A percentile compares a stretch with the other conserved stretches of the same genome.
phyloP scores from a whole-genome alignment of 176 grass and related monocot species.

The Cenchrus americanus region DNA sequence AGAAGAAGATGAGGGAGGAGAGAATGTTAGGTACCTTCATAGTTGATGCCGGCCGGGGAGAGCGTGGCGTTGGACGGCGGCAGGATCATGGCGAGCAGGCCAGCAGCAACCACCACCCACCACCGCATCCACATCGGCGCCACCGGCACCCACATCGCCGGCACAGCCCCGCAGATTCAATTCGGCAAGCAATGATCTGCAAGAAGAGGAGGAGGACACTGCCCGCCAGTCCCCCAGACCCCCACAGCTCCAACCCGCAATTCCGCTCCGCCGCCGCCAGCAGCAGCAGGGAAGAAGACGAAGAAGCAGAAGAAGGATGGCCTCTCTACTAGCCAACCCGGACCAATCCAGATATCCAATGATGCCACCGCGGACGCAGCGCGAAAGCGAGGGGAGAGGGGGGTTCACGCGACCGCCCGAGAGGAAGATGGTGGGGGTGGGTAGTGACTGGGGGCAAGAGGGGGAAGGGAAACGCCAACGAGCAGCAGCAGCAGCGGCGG shows the following conservation, averaged over 20 bases:
- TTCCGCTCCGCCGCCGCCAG: constrained; percentile 25
- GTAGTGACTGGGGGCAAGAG: neutral
- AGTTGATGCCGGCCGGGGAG: constrained; percentile 72
- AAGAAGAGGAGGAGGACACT: neutral
- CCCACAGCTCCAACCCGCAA: constrained; percentile 21
- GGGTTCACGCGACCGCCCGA: constrained; percentile 14
- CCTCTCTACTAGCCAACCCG: neutral
- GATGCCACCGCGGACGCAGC: constrained; percentile 11
- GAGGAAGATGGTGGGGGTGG: neutral
- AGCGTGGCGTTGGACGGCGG: constrained; percentile 53
- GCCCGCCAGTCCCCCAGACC: no score
- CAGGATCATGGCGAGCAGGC: constrained; percentile 35
- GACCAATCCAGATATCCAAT: neutral
- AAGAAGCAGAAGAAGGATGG: neutral
- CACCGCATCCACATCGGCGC: constrained; percentile 25
- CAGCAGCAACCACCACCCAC: constrained; percentile 22
- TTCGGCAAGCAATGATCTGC: neutral
- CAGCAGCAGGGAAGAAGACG: neutral
- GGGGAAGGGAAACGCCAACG: constrained; percentile 30
- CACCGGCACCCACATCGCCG: constrained; percentile 31
- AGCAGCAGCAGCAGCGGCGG: constrained; percentile 18
- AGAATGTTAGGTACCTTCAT: constrained; percentile 47
- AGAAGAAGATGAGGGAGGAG: neutral
- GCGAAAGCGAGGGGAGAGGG: constrained; percentile 7
- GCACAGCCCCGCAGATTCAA: constrained; percentile 28